Conservation (phyloP, 78 protist genomes). For the Goniomonas avonlea region DNA sequence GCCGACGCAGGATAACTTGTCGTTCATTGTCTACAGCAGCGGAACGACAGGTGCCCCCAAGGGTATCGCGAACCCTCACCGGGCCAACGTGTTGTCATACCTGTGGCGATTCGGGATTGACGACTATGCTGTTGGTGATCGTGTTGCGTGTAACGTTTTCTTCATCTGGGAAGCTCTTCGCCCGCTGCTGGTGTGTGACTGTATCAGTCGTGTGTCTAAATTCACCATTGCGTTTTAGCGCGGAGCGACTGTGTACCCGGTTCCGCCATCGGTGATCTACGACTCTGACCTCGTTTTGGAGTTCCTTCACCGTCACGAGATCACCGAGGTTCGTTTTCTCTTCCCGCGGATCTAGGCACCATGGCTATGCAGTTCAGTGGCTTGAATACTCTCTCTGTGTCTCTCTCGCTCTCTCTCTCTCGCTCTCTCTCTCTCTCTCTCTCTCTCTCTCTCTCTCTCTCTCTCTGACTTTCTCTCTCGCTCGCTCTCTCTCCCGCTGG, state of each 20-base stretch:
- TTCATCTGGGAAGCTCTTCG: constrained; percentile 34
- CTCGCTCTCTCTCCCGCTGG: not conserved
- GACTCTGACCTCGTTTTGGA: not conserved
- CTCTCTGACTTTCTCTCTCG: too few relatives aligned
- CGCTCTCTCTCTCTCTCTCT: too few relatives aligned
- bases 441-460: too few relatives aligned
- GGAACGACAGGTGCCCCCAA: constrained; percentile 11
- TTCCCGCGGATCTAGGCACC: too few relatives aligned
- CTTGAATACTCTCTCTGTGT: too few relatives aligned
- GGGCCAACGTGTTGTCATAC: constrained; percentile 28
- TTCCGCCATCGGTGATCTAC: constrained; percentile 23
- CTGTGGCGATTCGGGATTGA: not conserved
- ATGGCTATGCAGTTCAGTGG: too few relatives aligned
- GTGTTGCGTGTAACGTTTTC: constrained; percentile 33
- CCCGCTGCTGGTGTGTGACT: constrained; percentile 25
- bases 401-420: too few relatives aligned
- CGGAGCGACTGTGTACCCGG: not conserved
- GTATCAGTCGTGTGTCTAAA: too few relatives aligned
- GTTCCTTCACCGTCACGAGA: not conserved
- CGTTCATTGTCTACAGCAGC: not conserved
- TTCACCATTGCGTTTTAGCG: too few relatives aligned
- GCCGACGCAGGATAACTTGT: not conserved
- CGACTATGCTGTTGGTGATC: constrained; percentile 9
- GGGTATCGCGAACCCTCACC: constrained; percentile 29
- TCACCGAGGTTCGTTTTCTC: too few relatives aligned